Conservation (phyloP, 352 stramenopile species). For the Pythium aphanidermatum region DNA sequence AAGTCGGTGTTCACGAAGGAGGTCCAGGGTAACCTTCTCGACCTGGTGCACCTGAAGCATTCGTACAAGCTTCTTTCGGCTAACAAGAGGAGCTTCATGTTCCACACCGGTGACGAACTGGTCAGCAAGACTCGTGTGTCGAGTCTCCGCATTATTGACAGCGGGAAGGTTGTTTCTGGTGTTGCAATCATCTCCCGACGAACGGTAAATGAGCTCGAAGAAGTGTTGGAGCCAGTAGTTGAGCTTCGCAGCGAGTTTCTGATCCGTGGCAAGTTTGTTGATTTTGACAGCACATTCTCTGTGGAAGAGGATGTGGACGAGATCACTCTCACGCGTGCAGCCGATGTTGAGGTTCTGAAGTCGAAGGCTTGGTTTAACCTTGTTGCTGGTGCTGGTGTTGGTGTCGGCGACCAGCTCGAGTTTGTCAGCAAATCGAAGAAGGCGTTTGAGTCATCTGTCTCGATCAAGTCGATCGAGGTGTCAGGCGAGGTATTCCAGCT, state of each 20-base stretch:
- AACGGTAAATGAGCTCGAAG: constrained; percentile 37
- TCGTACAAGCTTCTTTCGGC: constrained; percentile 66
- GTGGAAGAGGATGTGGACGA: constrained; percentile 35
- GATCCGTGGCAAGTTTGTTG: constrained; percentile 69
- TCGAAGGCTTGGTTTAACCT: constrained; percentile 63
- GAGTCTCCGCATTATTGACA: constrained; percentile 68
- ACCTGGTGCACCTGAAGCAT: constrained; percentile 82
- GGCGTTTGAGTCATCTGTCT: constrained; percentile 38
- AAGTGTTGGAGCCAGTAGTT: constrained; percentile 57
- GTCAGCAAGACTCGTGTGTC: constrained; percentile 67
- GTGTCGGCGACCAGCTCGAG: constrained; percentile 38
- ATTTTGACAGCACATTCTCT: constrained; percentile 74
- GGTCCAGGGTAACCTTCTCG: constrained; percentile 73
- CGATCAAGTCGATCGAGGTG: constrained; percentile 41
- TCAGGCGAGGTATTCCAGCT: constrained; percentile 37
- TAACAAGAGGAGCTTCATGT: constrained; percentile 24
- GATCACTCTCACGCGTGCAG: constrained; percentile 29
- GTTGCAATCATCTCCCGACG: constrained; percentile 65
- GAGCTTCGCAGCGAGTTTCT: constrained; percentile 82
- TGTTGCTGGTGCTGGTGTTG: constrained; percentile 6
- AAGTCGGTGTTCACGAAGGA: constrained; percentile 80
- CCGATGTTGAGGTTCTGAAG: constrained; percentile 55
- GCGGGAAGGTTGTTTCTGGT: constrained; percentile 72
- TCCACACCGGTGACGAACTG: constrained; percentile 62
- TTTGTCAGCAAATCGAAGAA: constrained; percentile 53